Evolutionary conservation across 495 filamentous ascomycete genomes (phyloP).

Genomic region (Penicillium soppii): DNA sequence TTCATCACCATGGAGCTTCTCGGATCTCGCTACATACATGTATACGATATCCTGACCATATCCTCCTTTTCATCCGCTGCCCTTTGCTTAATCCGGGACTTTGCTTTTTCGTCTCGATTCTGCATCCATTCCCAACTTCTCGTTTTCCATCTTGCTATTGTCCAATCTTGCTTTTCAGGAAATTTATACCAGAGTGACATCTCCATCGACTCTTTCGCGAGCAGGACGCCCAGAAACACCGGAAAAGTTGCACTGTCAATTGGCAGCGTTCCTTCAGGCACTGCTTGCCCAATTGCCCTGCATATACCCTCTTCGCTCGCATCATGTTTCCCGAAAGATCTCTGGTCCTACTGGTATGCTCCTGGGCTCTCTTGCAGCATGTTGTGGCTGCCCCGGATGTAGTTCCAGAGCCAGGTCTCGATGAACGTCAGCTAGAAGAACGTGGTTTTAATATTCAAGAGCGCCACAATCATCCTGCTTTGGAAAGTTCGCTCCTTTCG

Average conservation of each 20-base stretch:
- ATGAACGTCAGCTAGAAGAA: conserved; percentile 1
- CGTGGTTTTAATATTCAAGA: conserved; percentile 2
- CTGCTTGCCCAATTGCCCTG: not conserved
- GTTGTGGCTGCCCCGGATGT: conserved; percentile 9
- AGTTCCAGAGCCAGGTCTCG: not conserved
- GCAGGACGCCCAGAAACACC: not conserved
- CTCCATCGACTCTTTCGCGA: not conserved
- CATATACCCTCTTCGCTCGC: not conserved
- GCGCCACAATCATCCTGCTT: not conserved
- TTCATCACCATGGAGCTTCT: conserved; percentile 2
- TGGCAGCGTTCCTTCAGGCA: not conserved
- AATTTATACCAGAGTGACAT: not conserved
- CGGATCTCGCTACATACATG: conserved; percentile 23
- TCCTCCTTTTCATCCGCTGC: not conserved
- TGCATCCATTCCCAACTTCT: not conserved
- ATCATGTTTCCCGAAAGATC: conserved; percentile 19
- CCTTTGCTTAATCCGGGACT: not conserved
- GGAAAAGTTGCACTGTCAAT: not conserved
- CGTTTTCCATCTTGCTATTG: not conserved
- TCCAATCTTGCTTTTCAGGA: not conserved
- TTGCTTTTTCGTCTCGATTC: not conserved
- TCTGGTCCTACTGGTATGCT: conserved; percentile 16
- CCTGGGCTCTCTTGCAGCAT: conserved; percentile 14
- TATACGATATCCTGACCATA: conserved; percentile 1
- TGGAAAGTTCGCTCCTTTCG: conserved; percentile 10